Evolutionary conservation across 306 rosid species (phyloP).

Genomic region (Casuarina glauca): DNA sequence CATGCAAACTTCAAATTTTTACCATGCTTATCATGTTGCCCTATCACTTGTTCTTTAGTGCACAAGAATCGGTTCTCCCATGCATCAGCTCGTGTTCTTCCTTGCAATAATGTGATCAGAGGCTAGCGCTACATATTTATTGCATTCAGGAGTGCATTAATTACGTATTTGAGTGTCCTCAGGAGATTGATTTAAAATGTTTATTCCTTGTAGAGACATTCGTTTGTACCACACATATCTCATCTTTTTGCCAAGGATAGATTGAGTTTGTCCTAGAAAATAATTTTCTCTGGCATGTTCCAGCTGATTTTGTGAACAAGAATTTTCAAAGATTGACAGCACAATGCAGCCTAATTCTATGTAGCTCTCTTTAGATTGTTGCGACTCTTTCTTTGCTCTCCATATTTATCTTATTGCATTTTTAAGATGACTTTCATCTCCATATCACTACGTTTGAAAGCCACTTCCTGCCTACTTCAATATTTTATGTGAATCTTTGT

Average conservation of each 20-base stretch:
- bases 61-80: background rate
- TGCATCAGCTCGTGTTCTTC: background rate
- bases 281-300: background rate
- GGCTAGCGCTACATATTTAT: background rate
- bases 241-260: background rate
- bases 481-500: background rate
- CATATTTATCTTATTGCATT: background rate
- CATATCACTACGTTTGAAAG: background rate
- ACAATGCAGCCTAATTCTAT: background rate
- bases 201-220: background rate
- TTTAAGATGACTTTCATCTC: background rate
- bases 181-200: background rate
- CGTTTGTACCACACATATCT: background rate
- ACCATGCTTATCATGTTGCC: background rate
- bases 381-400: background rate
- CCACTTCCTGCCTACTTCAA: background rate
- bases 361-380: background rate
- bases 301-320: background rate
- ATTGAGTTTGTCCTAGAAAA: background rate
- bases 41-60: background rate
- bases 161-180: background rate
- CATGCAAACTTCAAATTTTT: slow-evolving; percentile 24
- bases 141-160: background rate
- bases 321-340: background rate
- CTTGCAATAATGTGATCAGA: background rate